Evolutionary conservation across 345 rosid genomes (phyloP).

Genomic region (Lumnitzera racemosa): DNA sequence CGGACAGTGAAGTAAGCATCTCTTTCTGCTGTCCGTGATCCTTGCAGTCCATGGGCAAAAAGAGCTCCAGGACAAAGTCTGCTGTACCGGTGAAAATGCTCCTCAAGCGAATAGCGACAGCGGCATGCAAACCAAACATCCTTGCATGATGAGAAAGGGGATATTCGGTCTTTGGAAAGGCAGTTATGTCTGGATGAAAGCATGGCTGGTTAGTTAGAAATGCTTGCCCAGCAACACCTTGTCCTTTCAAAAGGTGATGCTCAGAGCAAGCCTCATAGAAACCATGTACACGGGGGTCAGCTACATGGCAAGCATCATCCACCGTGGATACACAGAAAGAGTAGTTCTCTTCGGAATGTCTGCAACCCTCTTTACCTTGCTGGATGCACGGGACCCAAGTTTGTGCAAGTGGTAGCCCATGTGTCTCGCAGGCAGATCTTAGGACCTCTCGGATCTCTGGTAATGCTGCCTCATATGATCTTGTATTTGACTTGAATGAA

Average conservation of each 20-base stretch:
- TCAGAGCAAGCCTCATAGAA: constrained; percentile 95
- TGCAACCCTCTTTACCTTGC: constrained; percentile 74
- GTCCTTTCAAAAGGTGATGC: constrained; percentile 87
- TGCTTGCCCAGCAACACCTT: constrained; percentile 83
- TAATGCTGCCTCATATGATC: constrained; percentile 57
- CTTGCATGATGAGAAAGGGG: constrained; percentile 97
- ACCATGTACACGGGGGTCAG: constrained; percentile 39
- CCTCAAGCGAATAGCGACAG: constrained; percentile 80
- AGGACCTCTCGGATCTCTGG: constrained; percentile 73
- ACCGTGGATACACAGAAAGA: constrained; percentile 67
- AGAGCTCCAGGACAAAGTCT: constrained; percentile 89
- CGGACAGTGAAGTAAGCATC: constrained; percentile 63
- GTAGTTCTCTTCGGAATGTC: constrained; percentile 74
- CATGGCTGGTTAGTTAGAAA: constrained; percentile 87
- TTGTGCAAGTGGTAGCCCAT: constrained; percentile 75
- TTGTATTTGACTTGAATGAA: constrained; percentile 41
- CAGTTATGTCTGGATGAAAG: constrained; percentile 65
- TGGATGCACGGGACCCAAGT: constrained; percentile 75
- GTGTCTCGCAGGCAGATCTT: constrained; percentile 67
- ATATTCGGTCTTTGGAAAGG: constrained; percentile 51
- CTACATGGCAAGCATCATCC: constrained; percentile 63
- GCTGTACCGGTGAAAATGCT: constrained; percentile 53
- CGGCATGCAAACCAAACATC: constrained; percentile 65
- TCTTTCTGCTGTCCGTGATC: constrained; percentile 54
- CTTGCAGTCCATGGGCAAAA: constrained; percentile 66